Conservation (phyloP, 176 grass and related monocot species). For the Carex kokanica region DNA sequence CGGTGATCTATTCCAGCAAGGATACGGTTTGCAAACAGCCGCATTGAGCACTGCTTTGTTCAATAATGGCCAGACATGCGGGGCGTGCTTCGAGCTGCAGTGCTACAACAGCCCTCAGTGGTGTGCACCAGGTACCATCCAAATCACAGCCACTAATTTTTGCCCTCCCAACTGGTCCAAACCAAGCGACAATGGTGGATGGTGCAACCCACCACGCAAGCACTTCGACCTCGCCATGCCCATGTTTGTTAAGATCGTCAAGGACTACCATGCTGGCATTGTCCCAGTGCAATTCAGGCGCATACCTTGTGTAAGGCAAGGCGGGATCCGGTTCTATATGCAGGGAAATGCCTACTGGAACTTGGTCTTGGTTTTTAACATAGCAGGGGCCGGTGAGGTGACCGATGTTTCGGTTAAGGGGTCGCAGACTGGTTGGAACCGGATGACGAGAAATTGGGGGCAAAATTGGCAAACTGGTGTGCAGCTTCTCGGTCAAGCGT, state of each 20-base stretch:
- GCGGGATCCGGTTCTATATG: conserved; percentile 29
- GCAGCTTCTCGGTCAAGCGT: conserved; percentile 15
- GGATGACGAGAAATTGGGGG: conserved; percentile 39
- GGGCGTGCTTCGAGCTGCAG: conserved; percentile 35
- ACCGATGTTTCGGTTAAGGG: conserved; percentile 26
- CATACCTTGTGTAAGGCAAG: conserved; percentile 28
- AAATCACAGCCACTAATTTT: conserved; percentile 31
- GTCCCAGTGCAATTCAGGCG: conserved; percentile 33
- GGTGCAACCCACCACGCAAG: conserved; percentile 31
- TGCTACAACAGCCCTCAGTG: conserved; percentile 25
- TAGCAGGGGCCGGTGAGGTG: conserved; percentile 31
- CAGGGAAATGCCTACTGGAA: conserved; percentile 39
- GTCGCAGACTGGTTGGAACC: conserved; percentile 22
- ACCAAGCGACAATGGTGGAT: conserved; percentile 26
- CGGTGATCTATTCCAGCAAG: conserved; percentile 27
- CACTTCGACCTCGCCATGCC: conserved; percentile 39
- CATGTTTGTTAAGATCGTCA: conserved; percentile 30
- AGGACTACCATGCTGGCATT: conserved; percentile 28
- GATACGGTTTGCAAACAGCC: conserved; percentile 35
- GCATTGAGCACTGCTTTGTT: conserved; percentile 39
- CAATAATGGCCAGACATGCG: conserved; percentile 36
- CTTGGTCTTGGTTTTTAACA: conserved; percentile 39
- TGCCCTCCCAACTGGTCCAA: conserved; percentile 27
- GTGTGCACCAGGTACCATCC: conserved; percentile 23
- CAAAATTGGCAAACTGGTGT: conserved; percentile 34